A percentile compares a stretch with the other conserved stretches of the same genome.
phyloP scores from a whole-genome alignment of 164 flowering plant genomes.

The Malania oleifera region DNA sequence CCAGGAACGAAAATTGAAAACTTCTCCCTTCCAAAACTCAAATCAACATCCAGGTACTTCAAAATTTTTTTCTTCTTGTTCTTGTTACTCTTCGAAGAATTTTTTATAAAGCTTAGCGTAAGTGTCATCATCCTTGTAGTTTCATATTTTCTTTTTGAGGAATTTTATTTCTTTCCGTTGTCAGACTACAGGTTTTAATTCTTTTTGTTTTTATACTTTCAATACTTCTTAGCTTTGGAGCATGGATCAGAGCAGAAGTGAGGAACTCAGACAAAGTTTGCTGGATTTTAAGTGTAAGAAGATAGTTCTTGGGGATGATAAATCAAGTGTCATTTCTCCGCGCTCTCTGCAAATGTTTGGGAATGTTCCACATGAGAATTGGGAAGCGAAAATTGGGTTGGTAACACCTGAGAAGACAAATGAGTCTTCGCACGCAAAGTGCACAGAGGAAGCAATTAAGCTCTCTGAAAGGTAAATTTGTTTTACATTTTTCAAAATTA shows the following conservation, averaged over 20 bases:
- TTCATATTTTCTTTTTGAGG: too few relatives aligned
- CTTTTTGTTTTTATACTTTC: too few relatives aligned
- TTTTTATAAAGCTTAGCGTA: too few relatives aligned
- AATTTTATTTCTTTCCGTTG: too few relatives aligned
- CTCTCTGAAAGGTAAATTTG: slow-evolving; percentile 40
- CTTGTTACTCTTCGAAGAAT: too few relatives aligned
- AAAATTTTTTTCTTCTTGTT: too few relatives aligned
- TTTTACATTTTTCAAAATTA: background rate
- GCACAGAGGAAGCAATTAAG: slow-evolving; percentile 19
- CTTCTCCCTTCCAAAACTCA: too few relatives aligned
- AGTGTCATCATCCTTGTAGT: too few relatives aligned
- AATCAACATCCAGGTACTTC: too few relatives aligned
- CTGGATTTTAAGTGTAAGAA: slow-evolving; percentile 24
- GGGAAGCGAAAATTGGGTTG: slow-evolving; percentile 22
- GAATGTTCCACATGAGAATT: slow-evolving; percentile 7
- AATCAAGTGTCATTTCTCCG: slow-evolving; percentile 17
- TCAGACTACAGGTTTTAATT: too few relatives aligned
- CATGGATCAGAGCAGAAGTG: slow-evolving; percentile 31
- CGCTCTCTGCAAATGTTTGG: slow-evolving; percentile 5
- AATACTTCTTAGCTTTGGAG: too few relatives aligned
- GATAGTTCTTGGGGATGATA: slow-evolving; percentile 15
- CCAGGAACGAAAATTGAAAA: too few relatives aligned
- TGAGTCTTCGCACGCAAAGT: slow-evolving; percentile 24
- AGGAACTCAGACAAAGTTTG: slow-evolving; percentile 12
- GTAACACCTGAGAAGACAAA: slow-evolving; percentile 43